phyloP scores from a whole-genome alignment of 164 flowering plant species.

The Brasenia schreberi region DNA sequence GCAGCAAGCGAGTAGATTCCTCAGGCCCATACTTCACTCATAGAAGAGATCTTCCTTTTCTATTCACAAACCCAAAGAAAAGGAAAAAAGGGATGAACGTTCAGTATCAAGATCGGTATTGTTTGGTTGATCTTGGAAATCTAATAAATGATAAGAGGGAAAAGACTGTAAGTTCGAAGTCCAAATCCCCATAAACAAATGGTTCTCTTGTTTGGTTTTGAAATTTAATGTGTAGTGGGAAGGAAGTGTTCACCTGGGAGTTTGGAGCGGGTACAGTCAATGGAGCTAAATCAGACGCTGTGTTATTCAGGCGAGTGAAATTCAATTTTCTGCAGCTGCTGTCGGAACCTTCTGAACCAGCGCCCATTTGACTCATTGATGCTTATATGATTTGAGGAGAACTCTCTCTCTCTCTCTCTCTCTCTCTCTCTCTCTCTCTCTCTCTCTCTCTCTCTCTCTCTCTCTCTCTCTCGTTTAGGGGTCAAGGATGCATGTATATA shows the following conservation, averaged over 20 bases:
- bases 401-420: not conserved
- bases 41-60: not conserved
- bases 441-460: not conserved
- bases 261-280: not conserved
- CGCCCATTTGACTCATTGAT: not conserved
- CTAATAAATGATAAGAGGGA: not conserved
- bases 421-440: not conserved
- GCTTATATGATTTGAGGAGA: not conserved
- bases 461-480: not conserved
- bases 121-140: not conserved
- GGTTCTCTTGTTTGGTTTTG: not conserved
- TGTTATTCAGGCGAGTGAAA: not conserved
- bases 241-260: not conserved
- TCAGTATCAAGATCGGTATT: not conserved
- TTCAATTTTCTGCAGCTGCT: not conserved
- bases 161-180: not conserved
- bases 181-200: not conserved
- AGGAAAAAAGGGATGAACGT: not conserved
- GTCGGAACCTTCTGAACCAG: slow-evolving; percentile 1
- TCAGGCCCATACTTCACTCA: not conserved
- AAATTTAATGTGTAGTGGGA: not conserved
- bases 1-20: not conserved
- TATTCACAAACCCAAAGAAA: not conserved
- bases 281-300: not conserved
- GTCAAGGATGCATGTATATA: no score